These are phyloP conservation scores for Boletus semigastroideus DNA, from an alignment of 1,284 basidiomycete genomes.

Conservation along the genomic window DNA sequence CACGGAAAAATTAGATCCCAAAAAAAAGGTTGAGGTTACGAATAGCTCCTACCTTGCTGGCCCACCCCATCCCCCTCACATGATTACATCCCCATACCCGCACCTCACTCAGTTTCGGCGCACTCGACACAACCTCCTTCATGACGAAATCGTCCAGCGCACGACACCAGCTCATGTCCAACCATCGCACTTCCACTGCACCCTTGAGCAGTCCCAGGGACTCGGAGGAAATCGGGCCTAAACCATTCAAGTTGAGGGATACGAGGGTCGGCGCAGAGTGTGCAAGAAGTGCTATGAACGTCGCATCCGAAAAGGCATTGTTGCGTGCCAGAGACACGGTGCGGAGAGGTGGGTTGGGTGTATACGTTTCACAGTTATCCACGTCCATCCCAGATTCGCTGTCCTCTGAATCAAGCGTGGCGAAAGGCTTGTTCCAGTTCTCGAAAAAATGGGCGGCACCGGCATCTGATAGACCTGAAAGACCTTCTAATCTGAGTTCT, in stretches of 20 bases:
- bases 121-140: constrained; percentile 44
- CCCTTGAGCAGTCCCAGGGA: constrained; percentile 52
- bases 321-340: constrained; percentile 65
- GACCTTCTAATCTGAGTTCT: constrained; percentile 57
- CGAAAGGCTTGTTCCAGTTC: constrained; percentile 24
- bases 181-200: constrained; percentile 50
- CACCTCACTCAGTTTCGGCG: constrained; percentile 52
- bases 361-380: constrained; percentile 13
- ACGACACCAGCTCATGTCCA: constrained; percentile 90
- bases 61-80: constrained; percentile 52
- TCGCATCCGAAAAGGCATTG: constrained; percentile 51
- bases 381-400: constrained; percentile 20
- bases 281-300: constrained; percentile 64
- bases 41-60: constrained; percentile 42
- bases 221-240: constrained; percentile 48
- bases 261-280: constrained; percentile 71
- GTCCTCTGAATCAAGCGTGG: constrained; percentile 10
- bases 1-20: too few species aligned
- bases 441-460: constrained; percentile 72
- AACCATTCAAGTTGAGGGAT: constrained; percentile 69
- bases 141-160: constrained; percentile 83
- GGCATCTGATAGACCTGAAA: constrained; percentile 66
- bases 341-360: constrained; percentile 47
- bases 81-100: constrained; percentile 74
- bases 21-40: neutral